phyloP scores from a whole-genome alignment of 306 rosid species.

The Boehmeria nivea region DNA sequence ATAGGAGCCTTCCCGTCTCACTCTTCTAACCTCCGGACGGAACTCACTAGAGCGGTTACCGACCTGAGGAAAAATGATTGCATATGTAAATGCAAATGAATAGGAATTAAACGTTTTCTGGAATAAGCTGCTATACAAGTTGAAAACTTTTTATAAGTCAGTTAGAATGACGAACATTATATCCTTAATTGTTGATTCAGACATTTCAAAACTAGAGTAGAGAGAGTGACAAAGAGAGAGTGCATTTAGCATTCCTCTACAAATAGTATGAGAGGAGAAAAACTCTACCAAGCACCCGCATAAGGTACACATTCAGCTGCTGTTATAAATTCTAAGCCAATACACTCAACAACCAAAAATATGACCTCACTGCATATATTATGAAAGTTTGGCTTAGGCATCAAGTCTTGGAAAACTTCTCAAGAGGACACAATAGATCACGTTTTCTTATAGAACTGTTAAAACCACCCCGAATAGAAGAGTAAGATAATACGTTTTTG shows the following conservation, averaged over 20 bases:
- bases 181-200: too few species aligned
- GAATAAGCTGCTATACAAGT: neutral
- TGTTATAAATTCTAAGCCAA: too few species aligned
- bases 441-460: neutral
- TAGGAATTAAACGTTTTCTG: conserved; percentile 3
- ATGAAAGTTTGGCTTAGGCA: conserved; percentile 8
- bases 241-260: too few species aligned
- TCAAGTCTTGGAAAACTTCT: too few species aligned
- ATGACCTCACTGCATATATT: neutral
- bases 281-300: too few species aligned
- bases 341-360: too few species aligned
- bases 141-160: neutral
- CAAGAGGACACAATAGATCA: too few species aligned
- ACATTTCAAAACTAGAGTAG: too few species aligned
- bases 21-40: conserved; percentile 91
- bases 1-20: conserved; percentile 95
- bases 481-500: neutral
- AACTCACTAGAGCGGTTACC: conserved; percentile 98
- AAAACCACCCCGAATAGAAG: neutral
- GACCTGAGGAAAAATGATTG: conserved; percentile 48
- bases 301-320: too few species aligned
- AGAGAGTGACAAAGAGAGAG: too few species aligned
- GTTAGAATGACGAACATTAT: neutral
- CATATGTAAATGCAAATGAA: conserved; percentile 21
- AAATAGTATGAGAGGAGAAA: too few species aligned